Evolutionary conservation across 495 filamentous ascomycete genomes (phyloP).

Genomic region (Polyplosphaeria fusca): DNA sequence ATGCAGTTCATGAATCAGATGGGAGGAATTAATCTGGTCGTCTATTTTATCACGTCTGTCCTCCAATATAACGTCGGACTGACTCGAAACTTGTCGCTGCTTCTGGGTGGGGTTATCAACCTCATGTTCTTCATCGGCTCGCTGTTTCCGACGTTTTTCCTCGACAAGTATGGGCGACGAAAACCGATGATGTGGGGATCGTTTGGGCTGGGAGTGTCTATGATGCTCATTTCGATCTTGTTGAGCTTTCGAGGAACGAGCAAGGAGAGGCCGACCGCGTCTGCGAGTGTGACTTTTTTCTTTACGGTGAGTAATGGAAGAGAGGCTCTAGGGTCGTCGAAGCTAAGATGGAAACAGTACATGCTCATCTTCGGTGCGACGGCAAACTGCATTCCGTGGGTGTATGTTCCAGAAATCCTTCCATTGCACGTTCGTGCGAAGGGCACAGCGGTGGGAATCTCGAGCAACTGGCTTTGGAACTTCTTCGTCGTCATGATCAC

Average conservation of each 20-base stretch:
- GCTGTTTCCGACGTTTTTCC: constrained; percentile 47
- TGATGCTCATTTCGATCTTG: constrained; percentile 53
- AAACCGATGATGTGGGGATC: constrained; percentile 58
- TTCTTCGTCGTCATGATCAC: constrained; percentile 41
- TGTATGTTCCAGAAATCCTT: constrained; percentile 48
- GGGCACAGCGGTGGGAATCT: constrained; percentile 46
- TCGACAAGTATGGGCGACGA: constrained; percentile 48
- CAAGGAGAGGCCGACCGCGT: constrained; percentile 36
- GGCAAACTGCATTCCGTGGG: constrained; percentile 50
- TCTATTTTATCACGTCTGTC: constrained; percentile 37
- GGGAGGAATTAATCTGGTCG: constrained; percentile 38
- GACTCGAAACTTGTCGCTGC: constrained; percentile 32
- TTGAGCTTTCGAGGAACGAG: constrained; percentile 46
- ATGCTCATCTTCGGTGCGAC: constrained; percentile 49
- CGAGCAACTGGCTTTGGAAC: constrained; percentile 48
- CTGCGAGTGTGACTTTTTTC: constrained; percentile 48
- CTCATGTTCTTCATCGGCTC: constrained; percentile 43
- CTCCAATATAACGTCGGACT: constrained; percentile 38
- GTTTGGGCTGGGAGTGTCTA: constrained; percentile 47
- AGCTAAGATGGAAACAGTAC: constrained; percentile 29
- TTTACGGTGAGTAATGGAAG: constrained; percentile 37
- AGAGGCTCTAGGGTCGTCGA: background rate
- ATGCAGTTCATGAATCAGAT: constrained; percentile 43
- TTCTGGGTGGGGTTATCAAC: constrained; percentile 39
- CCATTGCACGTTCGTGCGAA: constrained; percentile 40